Evolutionary conservation across 106 monocot genomes (phyloP), one percentile per base, ranked within the genome.

Genomic region (Dendrobium catenatum): DNA sequence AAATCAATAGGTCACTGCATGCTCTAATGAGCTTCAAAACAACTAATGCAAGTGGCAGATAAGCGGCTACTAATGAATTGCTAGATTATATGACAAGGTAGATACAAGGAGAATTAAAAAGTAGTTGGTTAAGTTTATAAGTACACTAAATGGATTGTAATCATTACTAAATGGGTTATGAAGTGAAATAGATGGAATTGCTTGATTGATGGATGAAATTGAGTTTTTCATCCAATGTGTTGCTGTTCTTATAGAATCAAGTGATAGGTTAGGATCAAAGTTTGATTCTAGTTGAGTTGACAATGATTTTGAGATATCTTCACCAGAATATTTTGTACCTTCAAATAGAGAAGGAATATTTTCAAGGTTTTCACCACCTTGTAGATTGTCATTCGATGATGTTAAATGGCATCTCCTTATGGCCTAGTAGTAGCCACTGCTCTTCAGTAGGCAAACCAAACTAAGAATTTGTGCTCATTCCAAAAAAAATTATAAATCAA

Each of bases 31-130:
- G 37, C 37, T 37, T 0, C 37, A 37, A 37, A 37, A 37, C 37
- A 31, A 31, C 31, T 1, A 31, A 31, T 31, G 67, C 9, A 55
- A 81, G 31, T 27, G 81, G 83, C 82, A 81, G 88, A 24, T 82
- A 82, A 41, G 93, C 90, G 51, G 92, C 91, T 46, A 87, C 90
- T 40, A 85, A 87, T 94, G 86, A 54, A 82, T 84, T 55, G 89
- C 78, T 18, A 91, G 93, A 80, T 91, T 91, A 72, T 94, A 91
- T 15, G 87, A 29, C 77, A 94, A 81, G 19, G 84, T 67, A 26
- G 87, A 89, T 18, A 84, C 42, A 18, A 94, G 81, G 41, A 91
- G 82, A 82, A 79, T 82, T 19, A 88, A 82, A 76, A 90, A 90
- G 31, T 31, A 31, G 31, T 31, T 31, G 31, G 31, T 1, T 31